These are phyloP conservation scores for Rutidosis leptorrhynchoides DNA, from an alignment of 129 eudicot genomes.

Conservation along the genomic window DNA sequence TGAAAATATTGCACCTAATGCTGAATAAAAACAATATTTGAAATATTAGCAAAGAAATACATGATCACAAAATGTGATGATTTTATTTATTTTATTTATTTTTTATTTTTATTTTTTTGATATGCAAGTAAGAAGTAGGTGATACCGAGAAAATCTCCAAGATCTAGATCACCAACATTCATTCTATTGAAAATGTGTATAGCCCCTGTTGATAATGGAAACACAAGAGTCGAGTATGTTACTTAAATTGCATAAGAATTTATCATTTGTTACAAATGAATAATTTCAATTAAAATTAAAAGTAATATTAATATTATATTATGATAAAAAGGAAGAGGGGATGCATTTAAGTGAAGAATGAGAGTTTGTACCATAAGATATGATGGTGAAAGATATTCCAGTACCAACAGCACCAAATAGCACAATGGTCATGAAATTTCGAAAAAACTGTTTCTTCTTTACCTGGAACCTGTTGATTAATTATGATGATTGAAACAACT, in stretches of 20 bases:
- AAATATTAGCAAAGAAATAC: conserved; percentile 13
- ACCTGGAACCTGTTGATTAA: conserved; percentile 76
- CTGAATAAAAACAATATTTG: conserved; percentile 28
- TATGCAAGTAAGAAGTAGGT: conserved; percentile 1
- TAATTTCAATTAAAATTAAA: conserved; percentile 1
- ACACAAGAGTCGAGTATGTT: conserved; percentile 10
- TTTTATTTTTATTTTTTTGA: background rate
- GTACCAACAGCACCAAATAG: conserved; percentile 91
- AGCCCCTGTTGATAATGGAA: conserved; percentile 46
- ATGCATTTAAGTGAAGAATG: conserved; percentile 19
- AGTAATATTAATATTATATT: no score
- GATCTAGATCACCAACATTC: conserved; percentile 59
- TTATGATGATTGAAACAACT: conserved; percentile 8
- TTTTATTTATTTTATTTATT: no score
- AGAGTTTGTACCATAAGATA: conserved; percentile 66
- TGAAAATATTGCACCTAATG: conserved; percentile 61
- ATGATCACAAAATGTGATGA: conserved; percentile 1
- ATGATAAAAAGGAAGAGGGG: background rate
- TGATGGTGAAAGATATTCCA: conserved; percentile 70
- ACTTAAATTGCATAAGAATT: conserved; percentile 6
- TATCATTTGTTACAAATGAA: background rate
- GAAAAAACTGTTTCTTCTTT: conserved; percentile 83
- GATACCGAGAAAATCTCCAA: conserved; percentile 81
- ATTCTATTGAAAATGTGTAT: conserved; percentile 52
- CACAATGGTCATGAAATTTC: conserved; percentile 84